Conservation (phyloP, 2,329 filamentous ascomycete genomes). For the Penicillium expansum region DNA sequence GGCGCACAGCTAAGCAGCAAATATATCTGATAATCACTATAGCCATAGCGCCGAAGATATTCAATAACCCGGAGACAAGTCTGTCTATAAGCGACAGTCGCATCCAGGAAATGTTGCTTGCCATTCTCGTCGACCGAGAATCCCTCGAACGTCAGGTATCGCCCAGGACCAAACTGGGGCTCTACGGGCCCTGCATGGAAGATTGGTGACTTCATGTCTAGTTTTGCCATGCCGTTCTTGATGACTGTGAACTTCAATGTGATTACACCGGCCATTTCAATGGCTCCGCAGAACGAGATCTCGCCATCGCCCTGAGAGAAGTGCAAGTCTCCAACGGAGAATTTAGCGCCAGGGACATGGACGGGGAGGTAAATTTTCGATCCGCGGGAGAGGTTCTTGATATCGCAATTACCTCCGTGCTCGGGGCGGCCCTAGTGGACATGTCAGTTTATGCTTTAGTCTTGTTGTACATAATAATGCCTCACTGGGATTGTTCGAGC, state of each 20-base stretch:
- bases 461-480: neutral
- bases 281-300: conserved; percentile 84
- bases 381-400: conserved; percentile 78
- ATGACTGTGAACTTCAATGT: conserved; percentile 87
- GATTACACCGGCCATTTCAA: conserved; percentile 90
- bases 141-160: conserved; percentile 82
- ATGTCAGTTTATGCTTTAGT: neutral
- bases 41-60: conserved; percentile 71
- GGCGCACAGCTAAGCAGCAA: conserved; percentile 81
- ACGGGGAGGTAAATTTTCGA: conserved; percentile 84
- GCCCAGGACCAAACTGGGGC: conserved; percentile 78
- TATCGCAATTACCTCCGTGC: conserved; percentile 88
- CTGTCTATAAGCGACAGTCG: conserved; percentile 82
- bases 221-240: conserved; percentile 71
- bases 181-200: conserved; percentile 85
- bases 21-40: conserved; percentile 76
- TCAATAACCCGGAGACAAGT: conserved; percentile 75
- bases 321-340: conserved; percentile 84
- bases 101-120: conserved; percentile 85
- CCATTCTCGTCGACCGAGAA: conserved; percentile 86
- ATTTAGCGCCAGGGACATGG: conserved; percentile 82
- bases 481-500: conserved; percentile 74
- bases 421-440: conserved; percentile 63
- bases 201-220: conserved; percentile 78
- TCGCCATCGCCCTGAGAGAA: conserved; percentile 88